Evolutionary conservation across 1,139 yeast species (phyloP).

Genomic region (Candida pseudoviswanathii): DNA sequence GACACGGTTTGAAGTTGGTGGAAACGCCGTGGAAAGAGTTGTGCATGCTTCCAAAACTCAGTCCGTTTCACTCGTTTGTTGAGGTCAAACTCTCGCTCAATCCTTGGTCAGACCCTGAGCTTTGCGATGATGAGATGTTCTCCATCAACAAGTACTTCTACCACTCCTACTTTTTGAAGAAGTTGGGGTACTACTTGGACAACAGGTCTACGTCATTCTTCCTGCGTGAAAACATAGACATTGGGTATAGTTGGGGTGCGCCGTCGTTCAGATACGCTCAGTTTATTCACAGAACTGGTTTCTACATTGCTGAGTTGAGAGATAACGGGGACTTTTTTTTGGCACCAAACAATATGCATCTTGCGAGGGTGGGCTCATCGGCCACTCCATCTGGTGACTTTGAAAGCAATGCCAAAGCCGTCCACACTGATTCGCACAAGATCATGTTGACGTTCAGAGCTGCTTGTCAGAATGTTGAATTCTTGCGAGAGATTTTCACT

Average conservation of each 20-base stretch:
- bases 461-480: conserved; percentile 55
- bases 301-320: conserved; percentile 84
- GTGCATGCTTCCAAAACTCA: conserved; percentile 69
- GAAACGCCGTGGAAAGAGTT: conserved; percentile 93
- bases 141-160: conserved; percentile 58
- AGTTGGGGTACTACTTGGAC: conserved; percentile 77
- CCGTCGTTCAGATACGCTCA: conserved; percentile 84
- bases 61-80: conserved; percentile 89
- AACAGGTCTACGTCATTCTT: conserved; percentile 73
- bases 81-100: conserved; percentile 63
- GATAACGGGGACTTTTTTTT: conserved; percentile 79
- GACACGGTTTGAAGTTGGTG: conserved; percentile 84
- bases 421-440: conserved; percentile 62
- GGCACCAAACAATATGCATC: conserved; percentile 79
- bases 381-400: conserved; percentile 28
- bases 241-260: conserved; percentile 88
- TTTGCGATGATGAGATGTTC: conserved; percentile 49
- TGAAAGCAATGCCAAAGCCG: conserved; percentile 29
- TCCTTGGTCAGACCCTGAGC: conserved; percentile 68
- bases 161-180: conserved; percentile 62
- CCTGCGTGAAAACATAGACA: conserved; percentile 53
- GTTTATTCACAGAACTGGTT: conserved; percentile 86
- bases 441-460: conserved; percentile 70
- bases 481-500: conserved; percentile 53
- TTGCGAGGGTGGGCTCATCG: conserved; percentile 57